Conservation (phyloP, 148 eudicot genomes). For the Polygonum maritimum region DNA sequence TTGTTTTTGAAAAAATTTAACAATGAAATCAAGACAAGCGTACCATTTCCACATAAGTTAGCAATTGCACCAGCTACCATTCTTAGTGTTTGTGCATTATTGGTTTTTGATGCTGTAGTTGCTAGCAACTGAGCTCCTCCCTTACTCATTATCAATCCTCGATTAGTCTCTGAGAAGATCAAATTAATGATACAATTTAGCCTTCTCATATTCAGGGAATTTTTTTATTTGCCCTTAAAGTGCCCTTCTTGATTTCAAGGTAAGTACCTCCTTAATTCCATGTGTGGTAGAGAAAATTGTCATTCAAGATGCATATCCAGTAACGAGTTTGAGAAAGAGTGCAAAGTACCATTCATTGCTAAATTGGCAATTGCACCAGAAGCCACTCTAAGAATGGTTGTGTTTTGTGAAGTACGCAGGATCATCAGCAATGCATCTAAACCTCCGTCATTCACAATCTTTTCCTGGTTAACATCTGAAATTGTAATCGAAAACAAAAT, state of each 20-base stretch:
- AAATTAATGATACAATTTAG: not conserved
- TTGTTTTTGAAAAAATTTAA: not conserved
- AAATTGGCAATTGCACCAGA: conserved; percentile 97
- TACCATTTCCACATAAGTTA: conserved; percentile 96
- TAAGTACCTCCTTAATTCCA: not conserved
- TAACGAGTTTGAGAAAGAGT: not conserved
- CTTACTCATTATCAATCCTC: conserved; percentile 70
- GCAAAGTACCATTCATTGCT: conserved; percentile 82
- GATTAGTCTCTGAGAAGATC: conserved; percentile 52
- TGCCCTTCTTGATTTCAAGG: not conserved
- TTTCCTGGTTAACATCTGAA: conserved; percentile 79
- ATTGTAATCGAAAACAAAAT: not conserved
- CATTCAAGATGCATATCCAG: not conserved
- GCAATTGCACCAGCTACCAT: conserved; percentile 99
- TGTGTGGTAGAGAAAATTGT: not conserved
- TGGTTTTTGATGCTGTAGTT: conserved; percentile 58
- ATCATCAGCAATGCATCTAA: conserved; percentile 85
- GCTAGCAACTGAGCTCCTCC: conserved; percentile 75
- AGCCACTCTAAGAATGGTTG: conserved; percentile 85
- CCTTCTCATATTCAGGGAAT: not conserved
- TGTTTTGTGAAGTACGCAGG: conserved; percentile 60
- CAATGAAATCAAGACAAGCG: conserved; percentile 11
- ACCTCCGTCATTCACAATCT: conserved; percentile 87
- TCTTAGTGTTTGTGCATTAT: conserved; percentile 85
- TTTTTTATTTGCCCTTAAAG: not conserved